These are phyloP conservation scores for Cynara cardunculus DNA, from an alignment of 129 eudicot genomes.

Conservation along the genomic window DNA sequence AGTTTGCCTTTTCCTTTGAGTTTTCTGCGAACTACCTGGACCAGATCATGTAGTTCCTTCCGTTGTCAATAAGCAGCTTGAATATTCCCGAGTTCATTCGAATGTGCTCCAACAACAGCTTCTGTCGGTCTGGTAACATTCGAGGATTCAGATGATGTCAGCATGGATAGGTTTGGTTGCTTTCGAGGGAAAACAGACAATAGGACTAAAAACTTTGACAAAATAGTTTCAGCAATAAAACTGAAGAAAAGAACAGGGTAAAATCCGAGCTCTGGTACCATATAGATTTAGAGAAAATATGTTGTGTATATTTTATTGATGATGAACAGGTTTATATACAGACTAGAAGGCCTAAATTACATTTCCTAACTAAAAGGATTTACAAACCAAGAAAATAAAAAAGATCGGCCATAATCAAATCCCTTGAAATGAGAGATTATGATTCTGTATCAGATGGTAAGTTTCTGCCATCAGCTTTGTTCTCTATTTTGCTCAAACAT, in stretches of 20 bases:
- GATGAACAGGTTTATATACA: background rate
- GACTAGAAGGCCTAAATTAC: background rate
- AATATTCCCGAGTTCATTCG: background rate
- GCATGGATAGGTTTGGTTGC: too few relatives aligned
- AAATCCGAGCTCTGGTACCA: background rate
- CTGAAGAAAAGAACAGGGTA: background rate
- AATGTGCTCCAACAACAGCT: too few relatives aligned
- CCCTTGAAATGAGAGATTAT: too few relatives aligned
- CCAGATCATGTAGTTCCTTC: background rate
- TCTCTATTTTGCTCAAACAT: too few relatives aligned
- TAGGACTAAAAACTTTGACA: too few relatives aligned
- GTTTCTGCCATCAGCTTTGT: too few relatives aligned
- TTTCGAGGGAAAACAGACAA: too few relatives aligned
- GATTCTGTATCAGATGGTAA: too few relatives aligned
- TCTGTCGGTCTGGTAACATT: too few relatives aligned
- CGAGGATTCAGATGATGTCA: too few relatives aligned
- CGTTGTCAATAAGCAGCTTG: background rate
- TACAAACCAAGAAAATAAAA: background rate
- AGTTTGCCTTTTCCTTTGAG: constrained; percentile 5
- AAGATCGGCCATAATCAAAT: background rate
- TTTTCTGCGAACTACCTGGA: background rate
- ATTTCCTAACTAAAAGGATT: background rate
- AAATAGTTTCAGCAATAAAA: too few relatives aligned
- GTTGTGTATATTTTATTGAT: background rate
- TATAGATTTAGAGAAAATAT: background rate